A percentile compares a stretch with the other conserved stretches of the same genome.
These are phyloP conservation scores for Dalechampia spathulata DNA, from an alignment of 441 rosid species.

Conservation along the genomic window DNA sequence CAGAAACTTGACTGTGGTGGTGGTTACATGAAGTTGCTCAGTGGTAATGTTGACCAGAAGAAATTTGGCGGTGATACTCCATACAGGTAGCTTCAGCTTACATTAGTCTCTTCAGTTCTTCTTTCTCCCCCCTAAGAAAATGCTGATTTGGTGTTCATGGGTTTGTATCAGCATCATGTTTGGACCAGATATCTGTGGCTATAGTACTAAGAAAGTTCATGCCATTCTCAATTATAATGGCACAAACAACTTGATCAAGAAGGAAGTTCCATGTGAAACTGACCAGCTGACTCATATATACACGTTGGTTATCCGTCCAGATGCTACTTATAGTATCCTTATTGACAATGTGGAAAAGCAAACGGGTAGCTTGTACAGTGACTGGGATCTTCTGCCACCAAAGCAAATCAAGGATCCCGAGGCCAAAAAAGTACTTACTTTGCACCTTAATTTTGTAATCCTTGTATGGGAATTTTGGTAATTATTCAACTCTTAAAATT, in stretches of 20 bases:
- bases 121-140: too few relatives aligned
- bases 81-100: slow-evolving; percentile 45
- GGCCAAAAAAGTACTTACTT: slow-evolving; percentile 82
- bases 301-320: slow-evolving; percentile 80
- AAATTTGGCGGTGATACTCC: slow-evolving; percentile 91
- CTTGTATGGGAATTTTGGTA: not conserved
- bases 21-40: slow-evolving; percentile 96
- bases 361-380: slow-evolving; percentile 79
- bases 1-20: slow-evolving; percentile 99
- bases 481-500: not conserved
- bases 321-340: slow-evolving; percentile 86
- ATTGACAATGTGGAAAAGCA: slow-evolving; percentile 88
- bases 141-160: not conserved
- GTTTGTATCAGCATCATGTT: slow-evolving; percentile 75
- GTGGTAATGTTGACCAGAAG: slow-evolving; percentile 73
- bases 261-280: slow-evolving; percentile 97
- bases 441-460: not conserved
- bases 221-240: slow-evolving; percentile 78
- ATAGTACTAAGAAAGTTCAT: slow-evolving; percentile 92
- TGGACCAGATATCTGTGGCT: slow-evolving; percentile 96
- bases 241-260: slow-evolving; percentile 81
- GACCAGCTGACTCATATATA: slow-evolving; percentile 93
- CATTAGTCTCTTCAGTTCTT: not conserved
- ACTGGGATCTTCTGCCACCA: slow-evolving; percentile 92
- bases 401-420: slow-evolving; percentile 85